Evolutionary conservation across 169 alveolate genomes (phyloP), one percentile per base, ranked within the genome.

Genomic region (Prorocentrum cordatum): DNA sequence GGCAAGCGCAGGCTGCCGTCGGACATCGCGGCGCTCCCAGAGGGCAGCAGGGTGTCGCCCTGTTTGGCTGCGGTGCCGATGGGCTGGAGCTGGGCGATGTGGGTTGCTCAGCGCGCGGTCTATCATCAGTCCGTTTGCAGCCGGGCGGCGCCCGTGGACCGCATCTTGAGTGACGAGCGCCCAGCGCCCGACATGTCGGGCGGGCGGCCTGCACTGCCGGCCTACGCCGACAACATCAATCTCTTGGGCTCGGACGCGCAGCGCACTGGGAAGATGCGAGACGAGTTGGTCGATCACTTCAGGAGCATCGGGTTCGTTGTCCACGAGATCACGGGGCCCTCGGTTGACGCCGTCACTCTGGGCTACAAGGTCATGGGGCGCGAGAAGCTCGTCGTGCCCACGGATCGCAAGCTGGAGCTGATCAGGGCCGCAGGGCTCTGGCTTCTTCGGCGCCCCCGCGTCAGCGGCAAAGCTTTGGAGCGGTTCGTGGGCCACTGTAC

Each of bases 31-130:
- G n/a, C n/a, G n/a, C n/a, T n/a, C n/a, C n/a, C n/a, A n/a, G n/a
- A n/a, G n/a, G n/a, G n/a, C n/a, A n/a, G n/a, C n/a, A n/a, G n/a
- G n/a, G n/a, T n/a, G n/a, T n/a, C n/a, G n/a, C n/a, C n/a, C n/a
- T n/a, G n/a, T n/a, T n/a, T n/a, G n/a, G n/a, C n/a, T n/a, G 89
- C 31, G 7, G 47, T 79, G 38, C 89, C 89, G 2, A 79, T 79
- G 89, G 89, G 89, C 2, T 79, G 89, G 89, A 42, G 27, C 14
- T 79, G 89, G 89, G 89, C 89, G 10, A 58, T 61, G 89, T 79
- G 77, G 73, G 16, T 58, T 2, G 31, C 77, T 0, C 89, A 79
- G 33, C 31, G 89, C 4, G 72, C 38, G 1, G 77, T 59, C n/a
- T 47, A 50, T 4, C 66, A 26, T 58, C 31, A 50, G 16, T 29